Conservation (phyloP, 139 green algal genomes). For the Coccomyxa sp. region DNA sequence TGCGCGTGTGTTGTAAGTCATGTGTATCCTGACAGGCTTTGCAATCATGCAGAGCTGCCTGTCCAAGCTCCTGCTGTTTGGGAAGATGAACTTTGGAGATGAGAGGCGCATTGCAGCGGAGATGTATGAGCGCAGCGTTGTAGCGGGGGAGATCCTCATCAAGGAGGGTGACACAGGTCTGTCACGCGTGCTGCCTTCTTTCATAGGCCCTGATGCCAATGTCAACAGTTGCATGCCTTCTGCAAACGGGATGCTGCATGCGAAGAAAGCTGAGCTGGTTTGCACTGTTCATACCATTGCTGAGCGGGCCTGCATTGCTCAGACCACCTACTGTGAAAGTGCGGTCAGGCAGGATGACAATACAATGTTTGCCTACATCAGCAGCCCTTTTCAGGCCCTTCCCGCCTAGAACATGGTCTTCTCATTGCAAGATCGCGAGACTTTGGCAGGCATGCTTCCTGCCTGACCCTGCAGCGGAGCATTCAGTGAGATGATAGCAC, state of each 20-base stretch:
- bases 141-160: constrained; percentile 85
- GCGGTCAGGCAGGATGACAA: no score
- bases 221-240: no score
- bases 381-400: no score
- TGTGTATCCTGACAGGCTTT: not conserved
- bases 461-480: not conserved
- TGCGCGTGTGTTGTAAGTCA: not conserved
- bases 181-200: not conserved
- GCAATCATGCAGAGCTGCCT: constrained; percentile 54
- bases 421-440: not conserved
- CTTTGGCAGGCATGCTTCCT: not conserved
- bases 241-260: no score
- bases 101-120: constrained; percentile 63
- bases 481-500: not conserved
- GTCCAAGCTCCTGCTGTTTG: constrained; percentile 81
- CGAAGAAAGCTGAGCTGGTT: no score
- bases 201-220: no score
- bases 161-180: constrained; percentile 78
- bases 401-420: no score
- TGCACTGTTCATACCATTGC: no score
- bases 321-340: no score
- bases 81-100: constrained; percentile 55
- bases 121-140: constrained; percentile 52
- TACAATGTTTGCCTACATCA: no score
- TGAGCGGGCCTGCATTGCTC: no score